These are phyloP conservation scores for Stemphylium beticola DNA, from an alignment of 2,329 filamentous ascomycete genomes.

Conservation along the genomic window DNA sequence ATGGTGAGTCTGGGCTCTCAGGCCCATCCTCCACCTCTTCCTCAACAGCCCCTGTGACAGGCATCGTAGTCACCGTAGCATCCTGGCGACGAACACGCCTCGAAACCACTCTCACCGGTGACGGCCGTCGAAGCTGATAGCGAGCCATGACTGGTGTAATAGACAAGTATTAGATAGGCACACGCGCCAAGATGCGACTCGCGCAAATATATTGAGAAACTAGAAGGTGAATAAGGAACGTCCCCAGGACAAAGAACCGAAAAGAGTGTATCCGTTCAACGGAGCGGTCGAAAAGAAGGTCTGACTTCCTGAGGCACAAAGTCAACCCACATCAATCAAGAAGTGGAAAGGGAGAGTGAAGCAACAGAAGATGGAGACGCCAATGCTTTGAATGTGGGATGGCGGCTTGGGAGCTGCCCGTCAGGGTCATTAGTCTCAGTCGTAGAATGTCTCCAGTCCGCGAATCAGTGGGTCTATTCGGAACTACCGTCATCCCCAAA, in stretches of 20 bases:
- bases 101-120: conserved; percentile 30
- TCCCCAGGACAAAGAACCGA: conserved; percentile 39
- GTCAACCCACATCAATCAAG: conserved; percentile 21
- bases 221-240: conserved; percentile 15
- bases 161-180: conserved; percentile 17
- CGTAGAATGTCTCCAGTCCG: conserved; percentile 34
- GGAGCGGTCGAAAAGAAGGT: conserved; percentile 28
- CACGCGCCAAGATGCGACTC: conserved; percentile 9
- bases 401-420: conserved; percentile 25
- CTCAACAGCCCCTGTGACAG: not conserved
- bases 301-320: conserved; percentile 19
- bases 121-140: conserved; percentile 36
- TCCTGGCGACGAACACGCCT: conserved; percentile 29
- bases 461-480: conserved; percentile 22
- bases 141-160: conserved; percentile 29
- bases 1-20: conserved; percentile 33
- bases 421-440: conserved; percentile 24
- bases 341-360: conserved; percentile 25
- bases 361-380: conserved; percentile 31
- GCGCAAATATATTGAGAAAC: conserved; percentile 9
- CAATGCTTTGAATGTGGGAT: conserved; percentile 39
- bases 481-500: conserved; percentile 13
- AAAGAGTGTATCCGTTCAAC: conserved; percentile 41
- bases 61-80: conserved; percentile 14
- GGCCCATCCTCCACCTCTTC: conserved; percentile 17